These are phyloP conservation scores for Penicillium canescens DNA, from an alignment of 495 filamentous ascomycete genomes.

Conservation along the genomic window DNA sequence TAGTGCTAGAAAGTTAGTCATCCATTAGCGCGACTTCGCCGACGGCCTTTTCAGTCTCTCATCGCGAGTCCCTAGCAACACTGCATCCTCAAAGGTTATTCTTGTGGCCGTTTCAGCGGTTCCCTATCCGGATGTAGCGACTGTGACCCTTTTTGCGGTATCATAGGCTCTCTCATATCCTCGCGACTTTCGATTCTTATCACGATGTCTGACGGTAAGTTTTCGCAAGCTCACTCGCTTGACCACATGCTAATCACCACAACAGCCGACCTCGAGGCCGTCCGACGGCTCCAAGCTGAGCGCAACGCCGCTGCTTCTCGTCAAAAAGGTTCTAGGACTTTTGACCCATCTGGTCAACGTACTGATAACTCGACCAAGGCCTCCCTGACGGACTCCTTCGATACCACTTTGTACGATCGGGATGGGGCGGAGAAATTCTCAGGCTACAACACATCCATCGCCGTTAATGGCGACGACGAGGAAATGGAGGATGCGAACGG, in stretches of 20 bases:
- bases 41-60: constrained; percentile 24
- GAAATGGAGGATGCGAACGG: constrained; percentile 78
- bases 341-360: constrained; percentile 84
- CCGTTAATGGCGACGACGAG: constrained; percentile 77
- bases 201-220: constrained; percentile 64
- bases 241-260: constrained; percentile 25
- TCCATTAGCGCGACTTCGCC: constrained; percentile 18
- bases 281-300: constrained; percentile 84
- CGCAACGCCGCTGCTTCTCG: constrained; percentile 81
- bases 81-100: constrained; percentile 22
- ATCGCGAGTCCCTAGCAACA: constrained; percentile 19
- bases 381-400: constrained; percentile 91
- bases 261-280: constrained; percentile 76
- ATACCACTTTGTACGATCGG: constrained; percentile 88
- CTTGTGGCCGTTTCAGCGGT: constrained; percentile 34
- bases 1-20: constrained; percentile 10
- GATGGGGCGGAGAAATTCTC: constrained; percentile 79
- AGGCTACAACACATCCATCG: constrained; percentile 88
- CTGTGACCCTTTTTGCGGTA: constrained; percentile 31
- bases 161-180: constrained; percentile 29
- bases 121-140: constrained; percentile 44
- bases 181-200: constrained; percentile 17
- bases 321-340: constrained; percentile 85
- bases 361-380: constrained; percentile 90
- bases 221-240: constrained; percentile 14